A percentile compares a stretch with the other conserved stretches of the same genome.
phyloP scores from a whole-genome alignment of 108 stramenopile genomes.

The Cyclotella baltica region DNA sequence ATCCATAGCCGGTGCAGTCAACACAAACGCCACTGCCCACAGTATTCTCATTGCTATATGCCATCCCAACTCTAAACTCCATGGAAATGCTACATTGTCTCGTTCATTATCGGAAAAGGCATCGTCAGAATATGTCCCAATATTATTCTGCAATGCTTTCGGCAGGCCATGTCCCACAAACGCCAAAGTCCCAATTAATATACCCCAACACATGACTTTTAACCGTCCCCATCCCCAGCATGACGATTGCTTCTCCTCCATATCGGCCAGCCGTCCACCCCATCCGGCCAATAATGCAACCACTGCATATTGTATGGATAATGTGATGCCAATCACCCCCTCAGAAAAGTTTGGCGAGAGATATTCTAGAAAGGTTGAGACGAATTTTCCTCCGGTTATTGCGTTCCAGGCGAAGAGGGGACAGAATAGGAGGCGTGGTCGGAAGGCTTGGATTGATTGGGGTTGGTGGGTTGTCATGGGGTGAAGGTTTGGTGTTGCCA shows the following conservation, averaged over 20 bases:
- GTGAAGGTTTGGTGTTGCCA: neutral
- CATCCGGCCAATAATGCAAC: slow-evolving; percentile 26
- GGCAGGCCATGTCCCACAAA: slow-evolving; percentile 58
- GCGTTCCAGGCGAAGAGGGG: slow-evolving; percentile 57
- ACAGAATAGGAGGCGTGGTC: slow-evolving; percentile 56
- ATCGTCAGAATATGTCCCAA: slow-evolving; percentile 4
- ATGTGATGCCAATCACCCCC: slow-evolving; percentile 48
- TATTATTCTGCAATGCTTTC: slow-evolving; percentile 4
- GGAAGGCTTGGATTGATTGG: slow-evolving; percentile 11
- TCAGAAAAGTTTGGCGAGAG: slow-evolving; percentile 41
- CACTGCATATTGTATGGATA: slow-evolving; percentile 48
- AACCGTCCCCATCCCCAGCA: slow-evolving; percentile 51
- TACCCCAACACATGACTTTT: slow-evolving; percentile 43
- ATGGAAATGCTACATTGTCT: slow-evolving; percentile 6
- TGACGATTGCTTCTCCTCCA: slow-evolving; percentile 40
- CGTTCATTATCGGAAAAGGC: neutral
- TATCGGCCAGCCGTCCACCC: slow-evolving; percentile 53
- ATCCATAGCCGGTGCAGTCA: slow-evolving; percentile 62
- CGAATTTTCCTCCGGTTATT: slow-evolving; percentile 64
- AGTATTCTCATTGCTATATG: slow-evolving; percentile 42
- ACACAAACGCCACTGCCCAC: slow-evolving; percentile 45
- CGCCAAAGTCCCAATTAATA: slow-evolving; percentile 48
- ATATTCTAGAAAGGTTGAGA: slow-evolving; percentile 60
- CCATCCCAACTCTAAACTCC: slow-evolving; percentile 35
- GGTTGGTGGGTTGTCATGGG: neutral